Percentiles rank a stretch among this genome's conserved stretches.
phyloP scores from a whole-genome alignment of 202 grass and related monocot species.

The Setaria italica region DNA sequence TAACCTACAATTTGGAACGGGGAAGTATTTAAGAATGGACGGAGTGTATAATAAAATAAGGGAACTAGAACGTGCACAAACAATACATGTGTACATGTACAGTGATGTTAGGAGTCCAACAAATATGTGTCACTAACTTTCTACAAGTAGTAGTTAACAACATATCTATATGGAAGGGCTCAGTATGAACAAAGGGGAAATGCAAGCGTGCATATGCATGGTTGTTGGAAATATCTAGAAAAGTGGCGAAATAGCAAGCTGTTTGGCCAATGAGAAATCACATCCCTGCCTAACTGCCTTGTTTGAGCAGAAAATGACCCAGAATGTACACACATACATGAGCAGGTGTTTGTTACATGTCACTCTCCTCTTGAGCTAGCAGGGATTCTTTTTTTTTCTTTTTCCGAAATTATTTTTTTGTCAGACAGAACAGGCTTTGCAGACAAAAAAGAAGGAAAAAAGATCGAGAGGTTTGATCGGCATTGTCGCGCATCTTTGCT shows the following conservation, averaged over 20 bases:
- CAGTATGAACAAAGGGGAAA: background rate
- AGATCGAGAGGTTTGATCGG: background rate
- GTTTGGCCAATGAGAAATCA: background rate
- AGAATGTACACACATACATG: constrained; percentile 34
- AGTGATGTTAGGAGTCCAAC: background rate
- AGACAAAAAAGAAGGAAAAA: constrained; percentile 6
- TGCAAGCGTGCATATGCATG: too few relatives aligned
- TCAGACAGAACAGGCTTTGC: constrained; percentile 30
- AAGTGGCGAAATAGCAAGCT: background rate
- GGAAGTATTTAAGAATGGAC: too few relatives aligned
- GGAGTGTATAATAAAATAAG: background rate
- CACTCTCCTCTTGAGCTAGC: constrained; percentile 43
- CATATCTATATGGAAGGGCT: background rate
- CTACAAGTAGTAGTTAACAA: background rate
- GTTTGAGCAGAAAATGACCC: constrained; percentile 25
- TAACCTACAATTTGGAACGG: too few relatives aligned
- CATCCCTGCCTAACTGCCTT: constrained; percentile 26
- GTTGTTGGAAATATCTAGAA: constrained; percentile 12
- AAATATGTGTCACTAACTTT: background rate
- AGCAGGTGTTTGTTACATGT: constrained; percentile 51
- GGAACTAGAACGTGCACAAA: background rate
- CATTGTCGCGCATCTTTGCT: background rate
- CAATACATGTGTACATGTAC: background rate
- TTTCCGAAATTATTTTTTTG: background rate
- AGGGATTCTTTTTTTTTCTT: too few relatives aligned